Percentiles rank a stretch among this genome's conserved stretches.
These are phyloP conservation scores for Pleurotus ostreatus DNA, from an alignment of 768 basidiomycete species.

Conservation along the genomic window DNA sequence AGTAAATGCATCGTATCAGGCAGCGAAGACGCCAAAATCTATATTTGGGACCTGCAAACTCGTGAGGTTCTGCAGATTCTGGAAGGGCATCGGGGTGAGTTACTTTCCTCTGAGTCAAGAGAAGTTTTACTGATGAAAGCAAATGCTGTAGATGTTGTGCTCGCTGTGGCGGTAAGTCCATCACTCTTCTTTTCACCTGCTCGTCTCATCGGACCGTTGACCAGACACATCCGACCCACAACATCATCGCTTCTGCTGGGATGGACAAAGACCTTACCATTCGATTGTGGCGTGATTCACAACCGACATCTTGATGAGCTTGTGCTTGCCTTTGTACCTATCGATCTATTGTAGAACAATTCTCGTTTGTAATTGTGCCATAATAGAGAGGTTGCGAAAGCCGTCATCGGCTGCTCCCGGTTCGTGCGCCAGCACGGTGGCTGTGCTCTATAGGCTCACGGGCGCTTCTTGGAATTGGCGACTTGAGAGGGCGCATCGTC, in stretches of 20 bases:
- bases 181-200: conserved; percentile 8
- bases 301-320: background rate
- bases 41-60: conserved; percentile 87
- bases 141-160: conserved; percentile 48
- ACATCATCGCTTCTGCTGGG: conserved; percentile 82
- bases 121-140: conserved; percentile 3
- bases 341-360: background rate
- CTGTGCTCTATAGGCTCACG: too few species aligned
- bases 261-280: conserved; percentile 88
- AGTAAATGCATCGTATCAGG: conserved; percentile 82
- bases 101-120: background rate
- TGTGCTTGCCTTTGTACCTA: background rate
- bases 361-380: too few species aligned
- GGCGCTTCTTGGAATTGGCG: too few species aligned
- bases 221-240: conserved; percentile 73
- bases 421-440: too few species aligned
- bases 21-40: conserved; percentile 85
- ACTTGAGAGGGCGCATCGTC: too few species aligned
- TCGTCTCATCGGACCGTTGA: conserved; percentile 10
- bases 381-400: too few species aligned
- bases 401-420: too few species aligned
- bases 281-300: conserved; percentile 66
- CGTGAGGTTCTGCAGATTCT: conserved; percentile 70
- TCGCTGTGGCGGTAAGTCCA: conserved; percentile 68
- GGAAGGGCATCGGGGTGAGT: conserved; percentile 76